Evolutionary conservation across 768 basidiomycete species (phyloP), one percentile per base, ranked within the genome.

Genomic region (Jaapia argillacea): DNA sequence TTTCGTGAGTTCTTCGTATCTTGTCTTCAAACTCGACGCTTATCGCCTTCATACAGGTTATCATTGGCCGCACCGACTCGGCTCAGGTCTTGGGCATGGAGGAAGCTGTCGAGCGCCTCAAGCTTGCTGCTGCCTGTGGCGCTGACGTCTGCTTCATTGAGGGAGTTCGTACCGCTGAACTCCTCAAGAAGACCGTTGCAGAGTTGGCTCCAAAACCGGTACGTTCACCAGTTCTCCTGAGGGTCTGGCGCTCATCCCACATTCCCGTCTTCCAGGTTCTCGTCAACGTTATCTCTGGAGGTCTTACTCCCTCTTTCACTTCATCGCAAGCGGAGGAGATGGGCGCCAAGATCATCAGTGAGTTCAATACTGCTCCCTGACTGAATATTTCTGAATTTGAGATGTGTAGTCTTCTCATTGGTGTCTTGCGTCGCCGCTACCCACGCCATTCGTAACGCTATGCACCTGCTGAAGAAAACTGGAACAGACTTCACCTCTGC

Each of bases 121-220:
- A 79, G 57, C 69, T 85, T 18, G 84, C 84, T 6, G 73, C 81
- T 1, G 79, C 79, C 45, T 79, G 73, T 6, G 84, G 84, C 24
- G 84, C 84, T 0, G 84, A 87, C 53, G 82, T 83, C 10, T 85
- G 82, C 58, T 88, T 87, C 61, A 85, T 85, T 26, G 84, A 86
- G 57, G 84, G 85, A 33, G 82, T 85, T 23, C 75, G 75, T 58
- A 81, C 75, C 2, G 70, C 77, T 37, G 77, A 81, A 36, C 71
- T 81, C 20, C 68, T 85, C 13, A 67, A 72, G 44, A 65, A 65
- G 1, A 84, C 84, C 6, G 77, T 87, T 37, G 69, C 70, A 20
- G 81, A 78, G 2, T 61, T 87, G 23, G 74, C 78, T 4, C 84
- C 84, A 4, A 85, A 81, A 51, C 84, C 84, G 31, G n/a, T n/a